Conservation (phyloP, 2,329 filamentous ascomycete genomes). For the Colletotrichum sp. region DNA sequence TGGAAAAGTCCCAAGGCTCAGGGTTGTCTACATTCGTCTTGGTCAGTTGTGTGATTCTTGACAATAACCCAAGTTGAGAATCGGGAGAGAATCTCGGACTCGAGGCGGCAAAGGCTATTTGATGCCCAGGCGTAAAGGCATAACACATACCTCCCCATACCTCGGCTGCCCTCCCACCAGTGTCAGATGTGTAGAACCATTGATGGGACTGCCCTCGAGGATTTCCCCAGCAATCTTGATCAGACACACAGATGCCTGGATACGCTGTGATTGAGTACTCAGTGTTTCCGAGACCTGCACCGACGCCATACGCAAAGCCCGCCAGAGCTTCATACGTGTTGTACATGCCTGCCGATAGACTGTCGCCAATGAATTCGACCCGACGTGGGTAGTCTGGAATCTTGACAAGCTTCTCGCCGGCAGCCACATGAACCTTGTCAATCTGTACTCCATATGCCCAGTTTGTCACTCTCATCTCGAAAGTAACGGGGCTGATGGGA, state of each 20-base stretch:
- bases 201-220: constrained; percentile 56
- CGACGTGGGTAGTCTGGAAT: constrained; percentile 37
- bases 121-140: not conserved
- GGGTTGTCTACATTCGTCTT: constrained; percentile 36
- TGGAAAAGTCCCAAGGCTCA: constrained; percentile 49
- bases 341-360: constrained; percentile 60
- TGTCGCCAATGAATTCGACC: constrained; percentile 51
- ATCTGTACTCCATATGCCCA: constrained; percentile 67
- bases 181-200: constrained; percentile 63
- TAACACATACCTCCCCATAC: constrained; percentile 46
- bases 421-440: constrained; percentile 51
- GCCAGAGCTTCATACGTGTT: constrained; percentile 63
- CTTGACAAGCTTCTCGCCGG: constrained; percentile 48
- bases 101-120: not conserved
- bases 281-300: constrained; percentile 60
- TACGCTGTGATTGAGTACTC: constrained; percentile 64
- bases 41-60: not conserved
- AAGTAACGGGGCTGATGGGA: constrained; percentile 48
- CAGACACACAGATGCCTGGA: constrained; percentile 61
- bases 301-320: constrained; percentile 60
- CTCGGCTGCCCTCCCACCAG: constrained; percentile 46
- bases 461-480: constrained; percentile 65
- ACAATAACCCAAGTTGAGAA: not conserved
- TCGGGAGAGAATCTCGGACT: not conserved
- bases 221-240: constrained; percentile 61